phyloP scores from a whole-genome alignment of 257 asterid genomes.

The Penstemon davidsonii region DNA sequence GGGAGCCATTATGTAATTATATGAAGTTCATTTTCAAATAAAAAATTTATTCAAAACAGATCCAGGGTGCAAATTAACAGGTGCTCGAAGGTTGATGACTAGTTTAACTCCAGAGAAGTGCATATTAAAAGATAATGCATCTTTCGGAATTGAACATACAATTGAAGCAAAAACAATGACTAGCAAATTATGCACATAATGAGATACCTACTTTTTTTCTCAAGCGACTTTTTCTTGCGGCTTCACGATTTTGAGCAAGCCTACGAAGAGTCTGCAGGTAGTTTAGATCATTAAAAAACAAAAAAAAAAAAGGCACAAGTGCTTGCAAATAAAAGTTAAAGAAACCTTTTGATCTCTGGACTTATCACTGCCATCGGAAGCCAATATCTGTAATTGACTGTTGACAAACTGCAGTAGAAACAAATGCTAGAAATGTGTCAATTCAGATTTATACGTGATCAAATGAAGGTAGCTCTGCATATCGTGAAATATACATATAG shows the following conservation, averaged over 20 bases:
- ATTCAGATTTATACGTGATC: background rate
- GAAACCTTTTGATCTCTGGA: slow-evolving; percentile 94
- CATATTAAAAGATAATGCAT: background rate
- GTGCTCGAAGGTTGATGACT: background rate
- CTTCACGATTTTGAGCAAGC: slow-evolving; percentile 99
- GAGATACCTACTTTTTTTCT: slow-evolving; percentile 66
- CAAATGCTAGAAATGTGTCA: slow-evolving; percentile 8
- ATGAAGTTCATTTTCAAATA: no score
- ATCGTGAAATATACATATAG: background rate
- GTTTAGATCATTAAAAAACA: slow-evolving; percentile 17
- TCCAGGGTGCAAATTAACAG: slow-evolving; percentile 10
- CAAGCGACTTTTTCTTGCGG: slow-evolving; percentile 97
- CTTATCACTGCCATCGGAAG: slow-evolving; percentile 95
- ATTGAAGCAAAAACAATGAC: slow-evolving; percentile 15
- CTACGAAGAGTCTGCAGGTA: slow-evolving; percentile 71
- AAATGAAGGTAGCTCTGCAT: background rate
- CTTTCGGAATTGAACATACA: background rate
- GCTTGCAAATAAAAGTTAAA: slow-evolving; percentile 10
- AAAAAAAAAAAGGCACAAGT: background rate
- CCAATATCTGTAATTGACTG: slow-evolving; percentile 56
- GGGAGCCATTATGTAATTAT: no score
- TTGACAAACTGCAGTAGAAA: slow-evolving; percentile 57
- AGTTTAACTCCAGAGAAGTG: background rate
- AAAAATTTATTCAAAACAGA: background rate
- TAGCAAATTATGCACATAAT: slow-evolving; percentile 3